These are phyloP conservation scores for Ilex aquifolium DNA, from an alignment of 257 asterid genomes.

Conservation along the genomic window DNA sequence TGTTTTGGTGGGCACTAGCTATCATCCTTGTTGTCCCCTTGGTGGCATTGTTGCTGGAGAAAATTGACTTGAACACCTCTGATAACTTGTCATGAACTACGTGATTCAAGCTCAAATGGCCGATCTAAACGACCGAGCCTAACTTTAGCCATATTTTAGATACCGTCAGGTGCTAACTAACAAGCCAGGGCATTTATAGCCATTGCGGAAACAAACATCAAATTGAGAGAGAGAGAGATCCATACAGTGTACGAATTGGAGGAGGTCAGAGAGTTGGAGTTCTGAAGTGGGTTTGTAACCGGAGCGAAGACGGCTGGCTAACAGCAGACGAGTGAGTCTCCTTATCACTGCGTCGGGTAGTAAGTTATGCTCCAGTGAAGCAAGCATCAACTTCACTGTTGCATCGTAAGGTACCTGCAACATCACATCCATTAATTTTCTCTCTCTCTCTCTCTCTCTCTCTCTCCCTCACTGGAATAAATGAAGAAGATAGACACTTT, in stretches of 20 bases:
- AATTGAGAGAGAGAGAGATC: background rate
- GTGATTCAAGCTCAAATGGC: no score
- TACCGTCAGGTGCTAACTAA: no score
- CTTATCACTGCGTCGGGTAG: constrained; percentile 79
- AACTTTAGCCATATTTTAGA: no score
- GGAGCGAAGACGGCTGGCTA: constrained; percentile 75
- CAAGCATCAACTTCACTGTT: constrained; percentile 64
- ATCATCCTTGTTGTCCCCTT: no score
- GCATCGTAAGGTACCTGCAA: constrained; percentile 59
- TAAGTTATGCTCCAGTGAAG: constrained; percentile 70
- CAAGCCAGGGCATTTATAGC: no score
- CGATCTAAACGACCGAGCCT: no score
- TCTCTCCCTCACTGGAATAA: background rate
- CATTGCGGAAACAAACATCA: no score
- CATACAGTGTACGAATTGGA: constrained; percentile 53
- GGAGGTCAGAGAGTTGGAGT: constrained; percentile 51
- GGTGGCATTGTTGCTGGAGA: no score
- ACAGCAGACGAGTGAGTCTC: constrained; percentile 69
- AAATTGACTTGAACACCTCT: no score
- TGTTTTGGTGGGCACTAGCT: no score
- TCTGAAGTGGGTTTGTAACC: constrained; percentile 56
- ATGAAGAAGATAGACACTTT: no score
- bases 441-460: background rate
- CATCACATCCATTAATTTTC: constrained; percentile 23
- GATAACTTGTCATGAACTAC: no score